These are phyloP conservation scores for Blastobotrys mokoenaii DNA, from an alignment of 805 yeast species.

Conservation along the genomic window DNA sequence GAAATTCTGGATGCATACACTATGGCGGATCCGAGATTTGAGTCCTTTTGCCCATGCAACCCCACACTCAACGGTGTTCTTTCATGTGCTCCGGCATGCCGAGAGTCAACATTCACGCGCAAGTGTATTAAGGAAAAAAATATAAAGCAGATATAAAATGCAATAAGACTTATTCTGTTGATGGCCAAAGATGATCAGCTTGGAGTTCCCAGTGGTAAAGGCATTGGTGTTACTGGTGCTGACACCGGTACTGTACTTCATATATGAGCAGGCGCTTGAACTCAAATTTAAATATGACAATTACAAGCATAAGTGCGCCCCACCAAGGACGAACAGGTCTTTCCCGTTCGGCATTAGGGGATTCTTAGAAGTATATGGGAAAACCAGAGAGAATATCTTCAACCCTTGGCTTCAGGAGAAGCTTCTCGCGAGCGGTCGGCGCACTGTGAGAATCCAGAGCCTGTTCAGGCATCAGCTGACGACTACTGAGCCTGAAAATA, in stretches of 20 bases:
- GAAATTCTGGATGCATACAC: no score
- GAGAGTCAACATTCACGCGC: no score
- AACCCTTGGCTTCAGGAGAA: neutral
- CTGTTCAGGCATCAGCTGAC: neutral
- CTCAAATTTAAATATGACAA: neutral
- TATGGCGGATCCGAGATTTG: no score
- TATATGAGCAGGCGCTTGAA: neutral
- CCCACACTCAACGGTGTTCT: no score
- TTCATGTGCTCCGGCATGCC: no score
- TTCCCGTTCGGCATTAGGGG: neutral
- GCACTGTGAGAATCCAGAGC: constrained; percentile 2
- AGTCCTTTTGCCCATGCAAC: no score
- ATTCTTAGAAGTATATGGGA: neutral
- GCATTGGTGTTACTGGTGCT: neutral
- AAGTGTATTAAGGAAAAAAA: no score
- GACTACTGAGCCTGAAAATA: constrained; percentile 24
- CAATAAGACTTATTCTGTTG: no score
- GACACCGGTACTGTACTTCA: neutral
- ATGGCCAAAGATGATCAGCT: no score
- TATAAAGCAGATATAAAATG: no score
- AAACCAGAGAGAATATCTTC: neutral
- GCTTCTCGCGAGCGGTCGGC: neutral
- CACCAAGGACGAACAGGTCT: neutral
- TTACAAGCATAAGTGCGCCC: neutral
- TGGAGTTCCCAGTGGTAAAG: no score